Evolutionary conservation across 2,329 filamentous ascomycete genomes (phyloP), one percentile per base, ranked within the genome.

Genomic region (Rhynchosporium graminicola): DNA sequence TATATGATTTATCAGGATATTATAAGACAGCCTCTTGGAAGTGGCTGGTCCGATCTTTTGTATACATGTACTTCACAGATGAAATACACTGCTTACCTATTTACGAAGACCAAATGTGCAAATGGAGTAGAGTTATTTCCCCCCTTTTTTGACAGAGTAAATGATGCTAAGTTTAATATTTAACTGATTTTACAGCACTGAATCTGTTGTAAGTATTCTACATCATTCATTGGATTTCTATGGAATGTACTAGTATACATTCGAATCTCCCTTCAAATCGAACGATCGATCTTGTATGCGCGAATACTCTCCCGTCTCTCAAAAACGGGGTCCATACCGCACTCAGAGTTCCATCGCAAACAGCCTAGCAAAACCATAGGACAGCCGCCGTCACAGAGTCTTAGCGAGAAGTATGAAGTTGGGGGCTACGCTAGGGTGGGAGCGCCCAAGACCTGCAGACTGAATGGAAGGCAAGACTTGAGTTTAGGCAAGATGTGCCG

Each of bases 11-110:
- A 54, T 42, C n/a, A 38, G 51, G 26, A 13, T 54, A 15, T 42
- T 10, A 36, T 20, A 40, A 42, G 38, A 42, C 33, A 54, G 51
- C 51, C 51, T 54, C 33, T 29, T 54, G 15, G 33, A 36, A 38
- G 33, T 54, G 51, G 51, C 51, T 54, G 51, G 51, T 54, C 46
- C 51, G 51, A 20, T 54, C 51, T 33, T 54, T 54, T 54, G 51
- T 54, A 54, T 29, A 10, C 36, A 54, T 8, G 33, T 20, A 38
- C 10, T 29, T 42, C 29, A 36, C 33, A 10, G 33, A 5, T 36
- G 33, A 10, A 36, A 2, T 10, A 10, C 33, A 2, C 6, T 36
- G 5, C 9, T 36, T 36, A 36, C 9, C 33, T 5, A 10, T 33
- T 50, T 50, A 13, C 47, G 28, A 50, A 13, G n/a, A 5, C 9